These are phyloP conservation scores for Pyrenula aspistea DNA, from an alignment of 495 filamentous ascomycete genomes.

Conservation along the genomic window DNA sequence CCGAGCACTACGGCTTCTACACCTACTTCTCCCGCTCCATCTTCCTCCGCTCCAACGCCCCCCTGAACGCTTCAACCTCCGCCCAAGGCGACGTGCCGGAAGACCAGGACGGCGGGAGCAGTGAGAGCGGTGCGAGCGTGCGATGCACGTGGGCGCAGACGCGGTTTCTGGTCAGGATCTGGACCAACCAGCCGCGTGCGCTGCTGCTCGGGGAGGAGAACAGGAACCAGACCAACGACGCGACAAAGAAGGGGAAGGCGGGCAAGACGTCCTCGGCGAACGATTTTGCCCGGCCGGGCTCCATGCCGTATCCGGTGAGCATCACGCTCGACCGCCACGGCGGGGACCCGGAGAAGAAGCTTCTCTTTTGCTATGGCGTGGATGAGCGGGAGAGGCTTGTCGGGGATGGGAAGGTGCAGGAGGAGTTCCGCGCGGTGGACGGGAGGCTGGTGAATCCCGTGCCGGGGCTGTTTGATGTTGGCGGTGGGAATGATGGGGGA, in stretches of 20 bases:
- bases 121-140: slow-evolving; percentile 44
- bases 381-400: slow-evolving; percentile 36
- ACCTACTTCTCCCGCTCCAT: slow-evolving; percentile 83
- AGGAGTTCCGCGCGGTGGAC: slow-evolving; percentile 46
- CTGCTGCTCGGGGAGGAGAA: slow-evolving; percentile 21
- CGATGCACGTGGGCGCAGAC: slow-evolving; percentile 75
- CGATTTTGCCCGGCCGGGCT: slow-evolving; percentile 49
- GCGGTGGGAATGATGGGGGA: slow-evolving; percentile 7
- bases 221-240: slow-evolving; percentile 8
- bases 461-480: slow-evolving; percentile 28
- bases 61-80: slow-evolving; percentile 19
- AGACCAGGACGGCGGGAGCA: slow-evolving; percentile 56
- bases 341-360: slow-evolving; percentile 47
- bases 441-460: slow-evolving; percentile 50
- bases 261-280: slow-evolving; percentile 30
- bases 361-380: slow-evolving; percentile 59
- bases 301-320: slow-evolving; percentile 78
- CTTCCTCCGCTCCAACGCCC: slow-evolving; percentile 49
- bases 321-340: slow-evolving; percentile 75
- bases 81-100: slow-evolving; percentile 19
- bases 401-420: slow-evolving; percentile 37
- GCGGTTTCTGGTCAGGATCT: slow-evolving; percentile 81
- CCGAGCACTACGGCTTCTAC: slow-evolving; percentile 92
- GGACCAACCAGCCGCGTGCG: slow-evolving; percentile 51
- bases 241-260: slow-evolving; percentile 5